These are phyloP conservation scores for Candida morakotiae DNA, from an alignment of 805 yeast species.

Conservation along the genomic window DNA sequence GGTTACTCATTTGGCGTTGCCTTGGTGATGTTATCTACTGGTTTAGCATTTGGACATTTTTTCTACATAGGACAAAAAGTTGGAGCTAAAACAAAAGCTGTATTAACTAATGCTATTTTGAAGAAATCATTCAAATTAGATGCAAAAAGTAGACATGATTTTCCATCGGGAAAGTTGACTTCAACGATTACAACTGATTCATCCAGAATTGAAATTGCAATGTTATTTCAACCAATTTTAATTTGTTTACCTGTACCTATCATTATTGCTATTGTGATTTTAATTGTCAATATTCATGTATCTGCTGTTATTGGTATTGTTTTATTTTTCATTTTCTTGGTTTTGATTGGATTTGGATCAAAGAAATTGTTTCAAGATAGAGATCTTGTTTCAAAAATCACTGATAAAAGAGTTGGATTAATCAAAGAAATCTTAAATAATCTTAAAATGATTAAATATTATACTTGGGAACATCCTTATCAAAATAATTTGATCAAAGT, in stretches of 20 bases:
- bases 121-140: conserved; percentile 60
- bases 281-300: conserved; percentile 63
- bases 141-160: conserved; percentile 50
- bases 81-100: conserved; percentile 65
- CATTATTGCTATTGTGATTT: conserved; percentile 54
- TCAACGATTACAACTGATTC: conserved; percentile 73
- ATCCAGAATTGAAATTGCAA: conserved; percentile 68
- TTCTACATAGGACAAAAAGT: conserved; percentile 52
- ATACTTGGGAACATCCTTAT: conserved; percentile 86
- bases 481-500: conserved; percentile 46
- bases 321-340: conserved; percentile 44
- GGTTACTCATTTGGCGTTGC: conserved; percentile 32
- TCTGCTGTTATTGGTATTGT: conserved; percentile 62
- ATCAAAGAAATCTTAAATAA: conserved; percentile 72
- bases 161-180: conserved; percentile 63
- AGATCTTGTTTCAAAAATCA: conserved; percentile 48
- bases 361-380: conserved; percentile 50
- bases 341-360: conserved; percentile 40
- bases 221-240: conserved; percentile 56
- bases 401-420: conserved; percentile 67
- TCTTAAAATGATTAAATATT: conserved; percentile 76
- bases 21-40: conserved; percentile 10
- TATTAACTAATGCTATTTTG: conserved; percentile 63
- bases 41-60: conserved; percentile 46
- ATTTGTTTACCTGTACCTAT: conserved; percentile 59